phyloP scores from a whole-genome alignment of 352 stramenopile species.

The Thalassiosira ordinaria region DNA sequence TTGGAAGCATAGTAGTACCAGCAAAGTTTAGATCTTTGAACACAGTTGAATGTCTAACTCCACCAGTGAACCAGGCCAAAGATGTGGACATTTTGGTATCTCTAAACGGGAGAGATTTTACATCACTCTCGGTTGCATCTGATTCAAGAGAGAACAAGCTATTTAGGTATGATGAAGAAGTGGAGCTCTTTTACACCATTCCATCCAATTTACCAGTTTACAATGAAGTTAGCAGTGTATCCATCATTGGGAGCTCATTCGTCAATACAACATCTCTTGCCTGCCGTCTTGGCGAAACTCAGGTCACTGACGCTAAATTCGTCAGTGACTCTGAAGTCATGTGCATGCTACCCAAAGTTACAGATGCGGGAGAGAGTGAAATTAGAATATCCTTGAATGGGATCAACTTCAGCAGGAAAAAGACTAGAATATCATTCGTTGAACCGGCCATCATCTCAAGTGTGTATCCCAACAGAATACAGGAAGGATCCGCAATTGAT shows the following conservation, averaged over 20 bases:
- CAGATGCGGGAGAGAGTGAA: constrained; percentile 25
- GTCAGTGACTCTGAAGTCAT: constrained; percentile 53
- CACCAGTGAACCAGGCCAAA: constrained; percentile 23
- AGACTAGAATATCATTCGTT: constrained; percentile 83
- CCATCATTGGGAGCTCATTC: constrained; percentile 55
- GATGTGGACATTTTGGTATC: constrained; percentile 52
- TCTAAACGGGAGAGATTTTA: constrained; percentile 56
- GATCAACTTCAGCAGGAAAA: constrained; percentile 88
- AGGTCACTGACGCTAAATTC: constrained; percentile 38
- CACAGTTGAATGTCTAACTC: constrained; percentile 54
- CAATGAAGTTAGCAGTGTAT: constrained; percentile 19
- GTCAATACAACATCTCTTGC: constrained; percentile 56
- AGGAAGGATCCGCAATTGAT: constrained; percentile 78
- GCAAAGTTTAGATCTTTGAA: constrained; percentile 51
- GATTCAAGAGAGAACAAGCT: constrained; percentile 7
- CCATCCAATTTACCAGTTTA: constrained; percentile 43
- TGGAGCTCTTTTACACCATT: constrained; percentile 39
- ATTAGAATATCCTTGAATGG: constrained; percentile 61
- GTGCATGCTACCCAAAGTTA: constrained; percentile 43
- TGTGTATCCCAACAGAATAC: constrained; percentile 54
- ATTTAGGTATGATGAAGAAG: constrained; percentile 60
- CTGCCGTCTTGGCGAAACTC: constrained; percentile 56
- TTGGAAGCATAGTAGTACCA: constrained; percentile 45
- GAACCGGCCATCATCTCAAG: constrained; percentile 70
- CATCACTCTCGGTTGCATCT: neutral